Base-by-base conservation (phyloP, 352 stramenopile genomes). In the Halophytophthora batemanensis region DNA sequence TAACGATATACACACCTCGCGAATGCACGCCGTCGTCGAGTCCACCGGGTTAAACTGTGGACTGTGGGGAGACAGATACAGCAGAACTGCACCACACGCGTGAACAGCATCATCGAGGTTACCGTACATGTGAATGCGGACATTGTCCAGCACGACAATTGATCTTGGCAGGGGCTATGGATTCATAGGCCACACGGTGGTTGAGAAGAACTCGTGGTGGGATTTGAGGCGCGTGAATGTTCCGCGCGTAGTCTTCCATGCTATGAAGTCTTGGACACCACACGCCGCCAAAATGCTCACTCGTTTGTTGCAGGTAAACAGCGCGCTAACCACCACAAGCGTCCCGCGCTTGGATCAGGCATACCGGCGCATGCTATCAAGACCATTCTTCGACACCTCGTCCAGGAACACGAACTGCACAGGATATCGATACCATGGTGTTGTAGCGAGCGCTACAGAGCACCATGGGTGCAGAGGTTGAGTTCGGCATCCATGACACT, bases 41-140 rank as follows among this genome's bases (percentile, higher is more conserved):
- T 71, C 57, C 5, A 67, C 64, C 0, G 57, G 40, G 40, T 71
- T 71, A 1, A 64, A 42, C 19, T 67, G 53, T 2, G 53, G 57
- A 14, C 22, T 67, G 10, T 71, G 67, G 2, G 49, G 57, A 0
- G 57, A 37, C n/a, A 67, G 18, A 46, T 53, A 64, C 6, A 64
- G 37, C 2, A 67, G 21, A 1, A 58, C 18, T 0, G 55, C 50
- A 10, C 56, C 56, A 15, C 22, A 22, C 7, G 37, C 11, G 40
- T 65, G 61, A 11, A 62, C 38, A 8, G 39, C 50, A 2, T 44
- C 40, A 12, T 58, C 56, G 0, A 69, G 31, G 35, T 69, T 51
- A 1, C 2, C 6, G 21, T 62, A 69, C 61, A 69, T 69, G 33
- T 65, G 55, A 19, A 59, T 65, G 1, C 36, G 17, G 0, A 50